Evolutionary conservation across 2,329 filamentous ascomycete genomes (phyloP), one percentile per base, ranked within the genome.

Genomic region (Aspergillus oerlinghausenensis): DNA sequence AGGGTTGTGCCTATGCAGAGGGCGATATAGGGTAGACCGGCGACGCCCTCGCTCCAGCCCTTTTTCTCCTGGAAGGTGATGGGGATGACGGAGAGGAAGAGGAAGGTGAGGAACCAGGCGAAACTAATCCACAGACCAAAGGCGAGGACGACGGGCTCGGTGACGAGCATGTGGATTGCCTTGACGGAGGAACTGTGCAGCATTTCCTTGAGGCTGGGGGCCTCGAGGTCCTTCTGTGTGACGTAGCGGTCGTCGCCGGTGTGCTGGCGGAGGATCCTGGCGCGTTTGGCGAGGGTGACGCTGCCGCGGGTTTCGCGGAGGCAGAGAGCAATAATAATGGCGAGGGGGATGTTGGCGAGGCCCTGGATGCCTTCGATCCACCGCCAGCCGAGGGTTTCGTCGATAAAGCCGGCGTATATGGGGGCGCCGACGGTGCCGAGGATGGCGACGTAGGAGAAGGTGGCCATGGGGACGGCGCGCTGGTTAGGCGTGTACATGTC

Each of bases 301-400:
- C 76, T 74, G 49, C 77, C 78, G n/a, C 77, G 75, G 17, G 78
- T 80, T 57, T 80, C 78, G 3, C 69, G 70, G 51, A 80, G 77
- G 67, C 74, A 76, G 60, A 77, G 51, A 54, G 76, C 70, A 59
- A 80, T 73, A 54, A 73, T 59, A 58, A 80, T 72, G 17, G 75
- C 66, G 6, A 82, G 75, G 4, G 79, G 79, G 32, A 82, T 73
- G 64, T 81, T 82, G 62, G 77, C 75, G 3, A 82, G 64, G 7
- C 80, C 80, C 61, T 82, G 79, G 47, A 82, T 78, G 51, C 79
- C 80, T 65, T 82, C 73, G 26, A 81, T 76, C 80, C 80, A 82
- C 54, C 80, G 71, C 80, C 80, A 82, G 54, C 79, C 79, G 23
- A 82, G 70, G 43, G 77, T 70, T 63, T 80, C 71, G 65, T 82